Conservation (phyloP, 202 grass and related monocot species). For the Carex arenaria region DNA sequence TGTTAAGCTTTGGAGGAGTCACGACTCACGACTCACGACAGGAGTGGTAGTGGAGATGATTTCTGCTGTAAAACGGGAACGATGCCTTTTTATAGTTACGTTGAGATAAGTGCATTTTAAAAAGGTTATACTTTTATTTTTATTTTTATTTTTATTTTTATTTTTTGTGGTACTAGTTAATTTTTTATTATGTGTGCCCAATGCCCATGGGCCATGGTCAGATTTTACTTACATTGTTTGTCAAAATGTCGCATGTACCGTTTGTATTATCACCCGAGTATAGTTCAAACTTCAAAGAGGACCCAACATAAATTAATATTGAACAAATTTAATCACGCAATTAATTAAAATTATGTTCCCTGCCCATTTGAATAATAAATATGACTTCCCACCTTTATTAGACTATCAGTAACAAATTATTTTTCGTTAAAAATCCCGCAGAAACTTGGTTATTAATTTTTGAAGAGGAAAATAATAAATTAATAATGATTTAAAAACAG, state of each 20-base stretch:
- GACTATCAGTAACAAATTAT: no score
- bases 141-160: neutral
- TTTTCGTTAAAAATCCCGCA: no score
- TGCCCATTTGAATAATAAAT: no score
- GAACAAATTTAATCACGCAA: neutral
- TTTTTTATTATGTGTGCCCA: neutral
- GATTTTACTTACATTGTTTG: neutral
- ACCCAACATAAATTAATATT: neutral
- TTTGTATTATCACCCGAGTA: neutral
- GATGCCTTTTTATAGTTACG: slow-evolving; percentile 15
- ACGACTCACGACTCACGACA: no score
- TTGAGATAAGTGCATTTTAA: neutral
- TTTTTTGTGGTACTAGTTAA: neutral
- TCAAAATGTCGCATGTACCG: neutral
- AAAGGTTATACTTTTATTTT: neutral
- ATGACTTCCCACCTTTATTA: no score
- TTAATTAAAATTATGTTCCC: neutral
- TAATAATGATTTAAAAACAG: neutral
- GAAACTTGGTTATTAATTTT: no score
- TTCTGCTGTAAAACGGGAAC: slow-evolving; percentile 17
- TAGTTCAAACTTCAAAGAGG: no score
- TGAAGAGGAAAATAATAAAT: neutral
- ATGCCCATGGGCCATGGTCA: neutral
- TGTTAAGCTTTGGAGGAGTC: neutral
- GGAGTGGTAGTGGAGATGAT: slow-evolving; percentile 8